phyloP scores from a whole-genome alignment of 1,139 yeast genomes.

The Suhomyces bolitotheri region DNA sequence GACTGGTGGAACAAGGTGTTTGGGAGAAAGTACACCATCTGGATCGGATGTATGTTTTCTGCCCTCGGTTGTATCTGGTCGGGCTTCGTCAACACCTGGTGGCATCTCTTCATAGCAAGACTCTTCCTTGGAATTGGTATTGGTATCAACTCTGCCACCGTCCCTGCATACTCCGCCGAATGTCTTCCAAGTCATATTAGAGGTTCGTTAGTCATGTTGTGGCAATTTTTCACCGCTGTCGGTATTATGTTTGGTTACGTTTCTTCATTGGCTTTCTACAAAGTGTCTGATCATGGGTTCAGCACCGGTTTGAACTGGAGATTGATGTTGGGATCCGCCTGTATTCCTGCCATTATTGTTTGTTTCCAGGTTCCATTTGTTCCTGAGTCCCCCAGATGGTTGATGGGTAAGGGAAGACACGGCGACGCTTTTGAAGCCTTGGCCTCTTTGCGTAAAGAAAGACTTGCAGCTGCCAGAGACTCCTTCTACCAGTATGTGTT shows the following conservation, averaged over 20 bases:
- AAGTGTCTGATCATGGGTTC: slow-evolving; percentile 25
- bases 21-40: slow-evolving; percentile 77
- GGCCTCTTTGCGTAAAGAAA: slow-evolving; percentile 19
- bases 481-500: slow-evolving; percentile 30
- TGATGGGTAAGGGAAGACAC: slow-evolving; percentile 31
- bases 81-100: slow-evolving; percentile 73
- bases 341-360: slow-evolving; percentile 72
- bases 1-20: slow-evolving; percentile 62
- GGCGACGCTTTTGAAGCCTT: slow-evolving; percentile 25
- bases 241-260: slow-evolving; percentile 85
- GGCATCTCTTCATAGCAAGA: slow-evolving; percentile 72
- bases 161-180: slow-evolving; percentile 81
- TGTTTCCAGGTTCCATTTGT: slow-evolving; percentile 60
- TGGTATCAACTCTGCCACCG: slow-evolving; percentile 80
- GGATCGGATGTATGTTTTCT: slow-evolving; percentile 64
- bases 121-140: slow-evolving; percentile 74
- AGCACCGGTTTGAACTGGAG: slow-evolving; percentile 66
- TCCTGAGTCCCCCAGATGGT: slow-evolving; percentile 34
- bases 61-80: slow-evolving; percentile 75
- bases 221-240: slow-evolving; percentile 88
- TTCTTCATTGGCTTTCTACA: slow-evolving; percentile 58
- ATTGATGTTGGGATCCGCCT: slow-evolving; percentile 76
- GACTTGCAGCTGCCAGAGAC: slow-evolving; percentile 30
- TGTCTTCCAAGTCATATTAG: slow-evolving; percentile 75
- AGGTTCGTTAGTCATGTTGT: slow-evolving; percentile 81